Evolutionary conservation across 73 alveolate genomes (phyloP).

Genomic region (Breviolum minutum): DNA sequence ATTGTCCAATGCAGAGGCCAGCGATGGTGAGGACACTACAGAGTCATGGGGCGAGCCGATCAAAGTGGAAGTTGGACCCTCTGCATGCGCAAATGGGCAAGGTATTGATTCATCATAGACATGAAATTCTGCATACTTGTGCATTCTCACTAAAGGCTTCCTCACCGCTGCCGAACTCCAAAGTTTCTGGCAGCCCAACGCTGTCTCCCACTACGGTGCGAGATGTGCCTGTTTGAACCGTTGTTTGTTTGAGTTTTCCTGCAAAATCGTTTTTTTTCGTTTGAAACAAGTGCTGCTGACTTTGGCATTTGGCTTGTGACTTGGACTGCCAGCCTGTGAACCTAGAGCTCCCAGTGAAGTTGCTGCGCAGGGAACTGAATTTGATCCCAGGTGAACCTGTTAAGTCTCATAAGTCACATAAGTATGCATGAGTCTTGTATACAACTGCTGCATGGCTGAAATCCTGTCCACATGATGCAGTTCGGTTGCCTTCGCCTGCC

Average conservation of each 20-base stretch:
- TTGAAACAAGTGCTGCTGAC: not conserved
- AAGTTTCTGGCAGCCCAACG: slow-evolving; percentile 89
- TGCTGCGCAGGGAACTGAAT: not conserved
- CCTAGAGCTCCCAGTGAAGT: slow-evolving; percentile 73
- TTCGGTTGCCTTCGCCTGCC: not conserved
- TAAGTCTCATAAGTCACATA: not conserved
- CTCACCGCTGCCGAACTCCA: slow-evolving; percentile 70
- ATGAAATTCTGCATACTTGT: not conserved
- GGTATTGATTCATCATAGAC: not conserved
- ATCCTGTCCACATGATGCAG: not conserved
- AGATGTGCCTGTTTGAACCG: not conserved
- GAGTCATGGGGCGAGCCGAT: slow-evolving; percentile 82
- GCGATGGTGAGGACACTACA: slow-evolving; percentile 62
- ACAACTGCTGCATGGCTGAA: too few relatives aligned
- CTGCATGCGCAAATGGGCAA: not conserved
- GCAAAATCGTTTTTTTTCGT: not conserved
- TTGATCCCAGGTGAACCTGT: not conserved
- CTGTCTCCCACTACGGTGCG: slow-evolving; percentile 78
- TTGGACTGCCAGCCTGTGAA: slow-evolving; percentile 52
- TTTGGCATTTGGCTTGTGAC: not conserved
- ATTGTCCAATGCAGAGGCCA: not conserved
- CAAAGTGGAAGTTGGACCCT: slow-evolving; percentile 58
- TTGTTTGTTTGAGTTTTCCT: not conserved
- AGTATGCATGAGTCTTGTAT: not conserved
- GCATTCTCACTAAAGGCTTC: slow-evolving; percentile 4